Percentiles rank a stretch among this genome's conserved stretches.
These are phyloP conservation scores for Elsinoe fawcettii DNA, from an alignment of 2,329 filamentous ascomycete species.

Conservation along the genomic window DNA sequence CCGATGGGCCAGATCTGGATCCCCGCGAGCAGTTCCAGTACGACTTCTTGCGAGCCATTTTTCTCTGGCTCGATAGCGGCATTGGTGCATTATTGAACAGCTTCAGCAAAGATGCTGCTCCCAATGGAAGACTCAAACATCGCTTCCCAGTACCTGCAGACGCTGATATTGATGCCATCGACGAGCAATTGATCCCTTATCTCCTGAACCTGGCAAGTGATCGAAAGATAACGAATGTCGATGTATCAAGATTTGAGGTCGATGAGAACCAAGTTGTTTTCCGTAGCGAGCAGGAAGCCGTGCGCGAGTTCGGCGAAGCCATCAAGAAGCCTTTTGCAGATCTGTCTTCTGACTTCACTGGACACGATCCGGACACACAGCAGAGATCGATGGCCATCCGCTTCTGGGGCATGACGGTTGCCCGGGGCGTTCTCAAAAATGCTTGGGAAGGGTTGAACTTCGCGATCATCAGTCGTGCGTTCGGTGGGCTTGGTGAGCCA, in stretches of 20 bases:
- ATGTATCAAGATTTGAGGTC: conserved; percentile 50
- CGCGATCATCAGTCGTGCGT: conserved; percentile 51
- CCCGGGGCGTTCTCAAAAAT: conserved; percentile 51
- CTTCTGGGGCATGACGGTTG: conserved; percentile 55
- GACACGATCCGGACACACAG: conserved; percentile 31
- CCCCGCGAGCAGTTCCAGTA: conserved; percentile 50
- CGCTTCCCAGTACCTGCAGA: conserved; percentile 43
- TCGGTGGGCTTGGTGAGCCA: conserved; percentile 49
- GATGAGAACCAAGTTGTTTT: conserved; percentile 49
- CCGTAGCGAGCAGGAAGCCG: conserved; percentile 46
- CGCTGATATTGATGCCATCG: conserved; percentile 46
- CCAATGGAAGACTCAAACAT: conserved; percentile 29
- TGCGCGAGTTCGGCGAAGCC: conserved; percentile 49
- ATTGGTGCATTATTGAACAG: conserved; percentile 47
- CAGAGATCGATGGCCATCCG: conserved; percentile 37
- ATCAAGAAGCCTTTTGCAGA: conserved; percentile 47
- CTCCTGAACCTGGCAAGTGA: conserved; percentile 47
- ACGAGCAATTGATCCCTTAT: conserved; percentile 52
- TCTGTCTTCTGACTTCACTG: conserved; percentile 29
- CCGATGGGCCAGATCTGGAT: conserved; percentile 29
- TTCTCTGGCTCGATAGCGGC: conserved; percentile 56
- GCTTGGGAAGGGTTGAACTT: conserved; percentile 50
- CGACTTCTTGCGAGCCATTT: conserved; percentile 56
- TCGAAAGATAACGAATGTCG: conserved; percentile 47
- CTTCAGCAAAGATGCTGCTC: conserved; percentile 43